Percentiles rank a stretch among this genome's conserved stretches.
phyloP scores from a whole-genome alignment of 73 alveolate genomes.

The Blepharisma stoltei region DNA sequence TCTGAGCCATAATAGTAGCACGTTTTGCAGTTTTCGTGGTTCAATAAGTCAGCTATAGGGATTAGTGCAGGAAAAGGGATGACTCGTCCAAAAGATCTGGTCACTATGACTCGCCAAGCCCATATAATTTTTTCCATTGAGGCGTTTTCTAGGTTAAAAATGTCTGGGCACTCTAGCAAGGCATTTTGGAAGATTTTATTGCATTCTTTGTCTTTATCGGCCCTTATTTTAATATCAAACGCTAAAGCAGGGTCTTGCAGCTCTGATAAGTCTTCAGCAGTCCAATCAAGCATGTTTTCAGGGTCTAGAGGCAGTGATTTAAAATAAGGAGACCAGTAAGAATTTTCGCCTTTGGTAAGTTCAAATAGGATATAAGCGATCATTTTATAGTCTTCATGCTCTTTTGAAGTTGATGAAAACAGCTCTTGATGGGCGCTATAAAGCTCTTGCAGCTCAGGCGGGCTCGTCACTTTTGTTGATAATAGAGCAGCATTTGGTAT shows the following conservation, averaged over 20 bases:
- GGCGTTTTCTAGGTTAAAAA: background rate
- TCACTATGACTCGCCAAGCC: background rate
- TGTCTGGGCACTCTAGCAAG: background rate
- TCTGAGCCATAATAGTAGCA: background rate
- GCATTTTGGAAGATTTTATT: background rate
- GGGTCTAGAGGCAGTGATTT: background rate
- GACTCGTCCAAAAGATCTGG: constrained; percentile 24
- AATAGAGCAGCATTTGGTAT: background rate
- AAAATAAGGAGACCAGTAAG: constrained; percentile 24
- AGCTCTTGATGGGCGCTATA: background rate
- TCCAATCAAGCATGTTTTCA: constrained; percentile 4
- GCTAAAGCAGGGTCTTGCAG: constrained; percentile 18
- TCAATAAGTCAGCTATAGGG: constrained; percentile 30
- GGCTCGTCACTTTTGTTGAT: constrained; percentile 20
- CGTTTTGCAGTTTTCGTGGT: constrained; percentile 15
- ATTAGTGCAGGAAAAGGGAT: constrained; percentile 22
- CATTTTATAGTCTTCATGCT: constrained; percentile 22
- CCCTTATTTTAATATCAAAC: background rate
- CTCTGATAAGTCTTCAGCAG: background rate
- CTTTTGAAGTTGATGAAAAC: constrained; percentile 7
- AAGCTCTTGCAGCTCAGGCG: constrained; percentile 17
- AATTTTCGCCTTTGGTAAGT: background rate
- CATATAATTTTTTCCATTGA: background rate
- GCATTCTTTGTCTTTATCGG: background rate
- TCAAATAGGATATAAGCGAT: constrained; percentile 15